Percentiles rank a stretch among this genome's conserved stretches.
phyloP scores from a whole-genome alignment of 2,329 filamentous ascomycete species.

The Bipolaris victoriae region DNA sequence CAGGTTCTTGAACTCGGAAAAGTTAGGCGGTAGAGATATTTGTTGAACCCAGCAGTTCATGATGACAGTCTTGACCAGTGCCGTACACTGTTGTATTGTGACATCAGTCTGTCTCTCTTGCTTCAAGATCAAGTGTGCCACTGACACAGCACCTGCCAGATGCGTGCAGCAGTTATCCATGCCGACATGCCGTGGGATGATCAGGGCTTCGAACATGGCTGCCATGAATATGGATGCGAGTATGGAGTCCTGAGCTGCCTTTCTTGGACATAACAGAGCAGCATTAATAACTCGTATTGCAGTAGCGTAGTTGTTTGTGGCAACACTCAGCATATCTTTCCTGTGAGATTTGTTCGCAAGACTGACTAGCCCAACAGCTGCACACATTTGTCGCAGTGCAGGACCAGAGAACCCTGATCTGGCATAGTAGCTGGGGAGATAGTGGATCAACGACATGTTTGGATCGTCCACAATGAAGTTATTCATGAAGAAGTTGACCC shows the following conservation, averaged over 20 bases:
- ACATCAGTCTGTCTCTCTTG: conserved; percentile 19
- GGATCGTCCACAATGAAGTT: conserved; percentile 35
- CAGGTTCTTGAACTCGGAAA: conserved; percentile 21
- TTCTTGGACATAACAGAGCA: conserved; percentile 20
- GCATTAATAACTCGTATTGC: conserved; percentile 34
- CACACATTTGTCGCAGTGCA: conserved; percentile 27
- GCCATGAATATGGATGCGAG: conserved; percentile 35
- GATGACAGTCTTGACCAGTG: conserved; percentile 28
- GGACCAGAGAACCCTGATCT: conserved; percentile 20
- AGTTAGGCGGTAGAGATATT: conserved; percentile 25
- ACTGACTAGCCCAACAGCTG: conserved; percentile 35
- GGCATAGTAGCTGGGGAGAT: conserved; percentile 31
- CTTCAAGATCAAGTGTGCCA: conserved; percentile 32
- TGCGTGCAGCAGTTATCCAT: conserved; percentile 36
- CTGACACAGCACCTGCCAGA: conserved; percentile 34
- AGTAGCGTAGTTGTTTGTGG: conserved; percentile 28
- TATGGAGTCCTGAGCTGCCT: conserved; percentile 25
- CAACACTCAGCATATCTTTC: conserved; percentile 22
- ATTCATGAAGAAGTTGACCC: conserved; percentile 38
- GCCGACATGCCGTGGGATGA: conserved; percentile 21
- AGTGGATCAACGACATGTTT: conserved; percentile 30
- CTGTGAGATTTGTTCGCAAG: conserved; percentile 26
- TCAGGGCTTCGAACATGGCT: conserved; percentile 38
- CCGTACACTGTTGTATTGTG: conserved; percentile 21
- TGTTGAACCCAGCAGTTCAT: conserved; percentile 38